Evolutionary conservation across 495 filamentous ascomycete species (phyloP), one percentile per base, ranked within the genome.

Genomic region (Eremomyces bilateralis): DNA sequence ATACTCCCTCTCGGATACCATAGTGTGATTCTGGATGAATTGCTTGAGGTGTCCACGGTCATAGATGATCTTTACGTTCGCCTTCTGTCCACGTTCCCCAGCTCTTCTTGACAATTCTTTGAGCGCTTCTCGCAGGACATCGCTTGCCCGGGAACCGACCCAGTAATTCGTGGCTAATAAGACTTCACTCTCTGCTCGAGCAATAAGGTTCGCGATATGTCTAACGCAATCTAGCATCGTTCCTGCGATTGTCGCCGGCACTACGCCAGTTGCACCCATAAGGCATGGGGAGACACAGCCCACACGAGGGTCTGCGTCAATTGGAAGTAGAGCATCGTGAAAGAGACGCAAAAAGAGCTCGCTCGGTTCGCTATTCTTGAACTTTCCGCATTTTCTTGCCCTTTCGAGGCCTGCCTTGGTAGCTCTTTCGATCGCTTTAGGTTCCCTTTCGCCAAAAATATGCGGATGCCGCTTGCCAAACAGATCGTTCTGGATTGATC

Each of bases 151-250:
- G 1, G 73, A 72, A 34, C 69, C 53, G 37, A 70, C 61, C 78
- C 77, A 84, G 51, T 67, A 81, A 42, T 77, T 78, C 0, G 78
- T 84, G 0, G 68, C 73, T 4, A 84, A 51, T 35, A 72, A 70
- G 1, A 84, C 66, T 47, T 84, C 78, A 29, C 60, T 64, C 47
- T 80, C 59, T 1, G 77, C 76, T 1, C 76, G 63, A 12, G 61
- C 74, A 34, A 84, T 81, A 15, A 76, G 61, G 45, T 82, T 82
- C 11, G 72, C 67, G 56, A 77, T 71, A 53, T 82, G 76, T 3
- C 74, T 62, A 35, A 63, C 64, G 30, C 81, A 69, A 44, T 84
- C 78, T 3, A 69, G 67, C 8, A 83, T 56, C 38, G 66, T 62
- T 0, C 72, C 72, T 15, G 81, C 65, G 29, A 81, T 64, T 3